Base-by-base conservation (phyloP, 441 rosid genomes). In the Eruca vesicaria region DNA sequence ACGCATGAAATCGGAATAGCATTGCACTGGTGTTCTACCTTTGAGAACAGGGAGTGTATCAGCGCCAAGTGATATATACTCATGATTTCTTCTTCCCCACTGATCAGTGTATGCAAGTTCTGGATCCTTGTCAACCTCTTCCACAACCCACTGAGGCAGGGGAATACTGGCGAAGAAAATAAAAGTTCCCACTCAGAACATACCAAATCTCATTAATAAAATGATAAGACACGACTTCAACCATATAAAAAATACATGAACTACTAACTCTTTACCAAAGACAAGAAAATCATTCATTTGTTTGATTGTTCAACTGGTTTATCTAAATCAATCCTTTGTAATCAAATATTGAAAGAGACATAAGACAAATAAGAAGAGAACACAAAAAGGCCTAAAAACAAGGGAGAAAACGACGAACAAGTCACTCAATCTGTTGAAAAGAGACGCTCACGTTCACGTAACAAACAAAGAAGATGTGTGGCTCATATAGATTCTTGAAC, bases 21-120 rank as follows among this genome's bases (percentile, higher is more conserved):
- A 94, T 56, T 94, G 98, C 21, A 94, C 92, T 1, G 97, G 92
- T 6, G 90, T 85, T 8, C 97, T 67, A 6, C 97, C 97, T 77
- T 91, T 90, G 26, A 94, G 89, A 36, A 86, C 92, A 0, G 96
- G 93, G 32, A 94, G 78, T 57, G 88, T 86, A 77, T 94, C 98
- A 70, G 93, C 88, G 1, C 98, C 98, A 33, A 94, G 93, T 12
- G 98, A 94, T 63, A 94, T 6, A 57, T 90, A 89, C 75, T 94
- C 96, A 32, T 84, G 82, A 80, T 91, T 94, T 80, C 98, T 89
- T 81, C 96, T 88, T 48, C 96, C 96, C 98, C 98, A 94, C 64
- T 94, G 97, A 81, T 94, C 98, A 23, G 97, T 94, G 57, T 91
- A 94, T 12, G 90, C 97, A 63, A 94, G 92, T 18, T 91, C 87